phyloP scores from a whole-genome alignment of 805 yeast species.

The Candida boidinii region DNA sequence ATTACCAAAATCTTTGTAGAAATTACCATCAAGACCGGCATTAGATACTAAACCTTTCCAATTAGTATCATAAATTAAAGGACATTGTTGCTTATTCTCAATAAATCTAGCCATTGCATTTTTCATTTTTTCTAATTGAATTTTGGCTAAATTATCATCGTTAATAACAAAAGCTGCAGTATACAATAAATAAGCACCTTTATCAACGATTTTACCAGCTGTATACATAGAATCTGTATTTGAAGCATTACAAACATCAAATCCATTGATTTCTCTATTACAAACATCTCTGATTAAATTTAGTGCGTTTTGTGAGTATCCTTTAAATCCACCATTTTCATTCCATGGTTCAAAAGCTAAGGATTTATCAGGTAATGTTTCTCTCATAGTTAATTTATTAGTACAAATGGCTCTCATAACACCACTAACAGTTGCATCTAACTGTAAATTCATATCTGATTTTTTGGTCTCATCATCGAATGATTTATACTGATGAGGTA shows the following conservation, averaged over 20 bases:
- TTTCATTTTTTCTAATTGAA: constrained; percentile 51
- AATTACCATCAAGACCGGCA: constrained; percentile 37
- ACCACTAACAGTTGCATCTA: constrained; percentile 51
- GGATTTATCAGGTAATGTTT: constrained; percentile 20
- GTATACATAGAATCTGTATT: constrained; percentile 81
- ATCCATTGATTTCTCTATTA: constrained; percentile 38
- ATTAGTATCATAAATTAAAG: constrained; percentile 68
- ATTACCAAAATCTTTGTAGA: constrained; percentile 52
- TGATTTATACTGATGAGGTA: constrained; percentile 44
- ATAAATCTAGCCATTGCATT: constrained; percentile 64
- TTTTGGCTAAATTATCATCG: constrained; percentile 42
- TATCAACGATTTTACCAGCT: constrained; percentile 81
- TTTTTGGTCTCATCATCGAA: constrained; percentile 18
- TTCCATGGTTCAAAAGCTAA: constrained; percentile 54
- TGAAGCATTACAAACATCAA: constrained; percentile 48
- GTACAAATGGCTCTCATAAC: constrained; percentile 38
- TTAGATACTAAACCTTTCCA: constrained; percentile 77
- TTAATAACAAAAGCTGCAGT: constrained; percentile 59
- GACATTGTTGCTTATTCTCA: constrained; percentile 57
- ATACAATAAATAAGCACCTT: constrained; percentile 80
- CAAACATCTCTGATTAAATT: constrained; percentile 39
- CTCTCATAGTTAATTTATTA: constrained; percentile 20
- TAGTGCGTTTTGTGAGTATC: constrained; percentile 27
- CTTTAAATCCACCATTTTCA: constrained; percentile 29
- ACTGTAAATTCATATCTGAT: constrained; percentile 17